Base-by-base conservation (phyloP, 768 basidiomycete genomes). In the Aureoboletus auriporus region DNA sequence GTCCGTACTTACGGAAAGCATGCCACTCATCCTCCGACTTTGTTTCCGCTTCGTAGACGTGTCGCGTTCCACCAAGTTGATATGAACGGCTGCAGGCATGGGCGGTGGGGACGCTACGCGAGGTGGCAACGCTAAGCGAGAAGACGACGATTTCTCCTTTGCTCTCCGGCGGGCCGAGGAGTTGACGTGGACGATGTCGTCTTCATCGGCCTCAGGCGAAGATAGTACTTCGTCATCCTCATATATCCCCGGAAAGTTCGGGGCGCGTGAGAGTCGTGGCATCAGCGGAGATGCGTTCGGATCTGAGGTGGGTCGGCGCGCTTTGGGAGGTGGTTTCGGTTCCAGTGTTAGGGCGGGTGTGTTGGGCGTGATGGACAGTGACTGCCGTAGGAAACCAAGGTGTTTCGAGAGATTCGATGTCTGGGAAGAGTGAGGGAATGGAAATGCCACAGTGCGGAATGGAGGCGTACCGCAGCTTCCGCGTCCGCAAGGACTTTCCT, bases 401-500 rank as follows among this genome's bases (percentile, higher is more conserved):
- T 84, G 86, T 63, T 83, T 82, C 51, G 83, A 77, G 54, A 91
- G 72, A 54, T 68, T 76, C 31, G 73, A 71, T 16, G 81, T 75
- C 83, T 85, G 45, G 45, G 31, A 36, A 52, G 39, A 30, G 49
- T 39, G 55, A 51, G 34, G 43, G 30, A 54, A 53, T 36, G 12
- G 38, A 26, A 36, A 52, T 52, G 53, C 42, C 53, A 66, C 55
- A 49, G 42, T 35, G 43, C 39, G 47, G 39, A 46, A 43, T 17
- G 49, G 46, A 62, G 73, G 59, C 74, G 60, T 69, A 90, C 89
- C 55, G 86, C 87, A 51, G 76, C 70, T 65, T 90, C 89, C 35
- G 87, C 77, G 58, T 90, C 87, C 10, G 76, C 72, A 59, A 91
- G 72, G 53, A 92, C 66, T 62, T 78, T 83, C 57, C 78, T 73